A percentile compares a stretch with the other conserved stretches of the same genome.
These are phyloP conservation scores for Phytophthora crassamura DNA, from an alignment of 352 stramenopile genomes.

Conservation along the genomic window DNA sequence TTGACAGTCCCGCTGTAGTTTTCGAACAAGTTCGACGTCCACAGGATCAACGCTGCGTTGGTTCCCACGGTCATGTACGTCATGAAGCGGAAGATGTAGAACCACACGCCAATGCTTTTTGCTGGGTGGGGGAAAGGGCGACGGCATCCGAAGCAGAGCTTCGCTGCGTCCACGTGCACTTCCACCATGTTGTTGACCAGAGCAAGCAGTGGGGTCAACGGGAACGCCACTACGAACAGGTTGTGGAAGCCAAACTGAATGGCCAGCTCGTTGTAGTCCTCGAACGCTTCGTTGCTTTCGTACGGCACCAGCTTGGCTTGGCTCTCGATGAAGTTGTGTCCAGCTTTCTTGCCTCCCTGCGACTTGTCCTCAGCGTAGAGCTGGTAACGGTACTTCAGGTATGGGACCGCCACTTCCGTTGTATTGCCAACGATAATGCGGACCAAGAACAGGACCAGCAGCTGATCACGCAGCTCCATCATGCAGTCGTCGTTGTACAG, in stretches of 20 bases:
- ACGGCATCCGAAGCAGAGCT: constrained; percentile 67
- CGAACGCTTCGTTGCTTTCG: constrained; percentile 73
- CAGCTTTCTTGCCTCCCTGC: constrained; percentile 32
- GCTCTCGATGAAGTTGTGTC: constrained; percentile 73
- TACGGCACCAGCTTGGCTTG: constrained; percentile 77
- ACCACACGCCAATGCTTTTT: constrained; percentile 92
- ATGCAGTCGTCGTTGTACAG: constrained; percentile 76
- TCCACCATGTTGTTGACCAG: constrained; percentile 91
- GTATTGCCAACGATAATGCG: constrained; percentile 92
- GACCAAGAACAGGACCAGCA: constrained; percentile 92
- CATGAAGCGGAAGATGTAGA: constrained; percentile 77
- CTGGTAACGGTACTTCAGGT: constrained; percentile 67
- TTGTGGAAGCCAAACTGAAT: constrained; percentile 96
- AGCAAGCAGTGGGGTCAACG: constrained; percentile 89
- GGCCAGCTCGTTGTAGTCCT: constrained; percentile 89
- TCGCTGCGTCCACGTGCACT: constrained; percentile 82
- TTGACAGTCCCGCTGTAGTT: constrained; percentile 51
- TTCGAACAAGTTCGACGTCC: constrained; percentile 65
- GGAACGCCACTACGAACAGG: constrained; percentile 93
- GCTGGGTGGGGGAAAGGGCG: constrained; percentile 74
- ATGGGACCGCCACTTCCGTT: constrained; percentile 83
- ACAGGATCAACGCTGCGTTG: constrained; percentile 76
- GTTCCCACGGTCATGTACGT: constrained; percentile 72
- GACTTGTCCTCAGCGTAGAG: constrained; percentile 41
- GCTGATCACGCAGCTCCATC: constrained; percentile 85